phyloP scores from a whole-genome alignment of 2,329 filamentous ascomycete species.

The Penicillium thymicola region DNA sequence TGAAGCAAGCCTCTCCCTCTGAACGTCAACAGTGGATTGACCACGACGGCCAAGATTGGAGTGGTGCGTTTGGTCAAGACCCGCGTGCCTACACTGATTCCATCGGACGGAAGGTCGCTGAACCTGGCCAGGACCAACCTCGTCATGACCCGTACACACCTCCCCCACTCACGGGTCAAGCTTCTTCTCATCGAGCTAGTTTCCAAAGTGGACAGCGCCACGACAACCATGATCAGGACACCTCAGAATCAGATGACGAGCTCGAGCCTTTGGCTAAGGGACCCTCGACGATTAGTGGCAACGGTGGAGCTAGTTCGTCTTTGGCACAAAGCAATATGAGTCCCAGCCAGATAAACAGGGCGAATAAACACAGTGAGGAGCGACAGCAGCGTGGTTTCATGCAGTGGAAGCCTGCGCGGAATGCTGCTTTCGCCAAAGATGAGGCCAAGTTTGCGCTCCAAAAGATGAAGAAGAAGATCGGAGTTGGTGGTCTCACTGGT shows the following conservation, averaged over 20 bases:
- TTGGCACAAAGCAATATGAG: conserved; percentile 16
- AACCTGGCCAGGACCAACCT: conserved; percentile 53
- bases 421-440: conserved; percentile 81
- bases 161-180: conserved; percentile 37
- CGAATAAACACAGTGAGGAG: conserved; percentile 56
- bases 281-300: conserved; percentile 17
- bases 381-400: conserved; percentile 85
- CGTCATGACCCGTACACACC: conserved; percentile 51
- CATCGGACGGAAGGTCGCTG: conserved; percentile 52
- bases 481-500: conserved; percentile 65
- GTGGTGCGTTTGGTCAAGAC: conserved; percentile 77
- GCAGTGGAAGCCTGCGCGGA: conserved; percentile 91
- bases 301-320: conserved; percentile 10
- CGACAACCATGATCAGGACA: conserved; percentile 9
- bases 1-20: conserved; percentile 64
- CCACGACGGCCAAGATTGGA: conserved; percentile 81
- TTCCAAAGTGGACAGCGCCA: conserved; percentile 11
- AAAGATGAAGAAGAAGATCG: conserved; percentile 70
- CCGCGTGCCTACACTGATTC: conserved; percentile 60
- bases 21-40: conserved; percentile 74
- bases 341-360: conserved; percentile 29
- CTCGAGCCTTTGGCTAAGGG: conserved; percentile 1
- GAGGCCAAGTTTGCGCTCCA: conserved; percentile 75
- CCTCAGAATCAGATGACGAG: conserved; percentile 8
- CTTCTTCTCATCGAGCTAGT: background rate